Base-by-base conservation (phyloP, 257 asterid genomes). In the Vinca minor region DNA sequence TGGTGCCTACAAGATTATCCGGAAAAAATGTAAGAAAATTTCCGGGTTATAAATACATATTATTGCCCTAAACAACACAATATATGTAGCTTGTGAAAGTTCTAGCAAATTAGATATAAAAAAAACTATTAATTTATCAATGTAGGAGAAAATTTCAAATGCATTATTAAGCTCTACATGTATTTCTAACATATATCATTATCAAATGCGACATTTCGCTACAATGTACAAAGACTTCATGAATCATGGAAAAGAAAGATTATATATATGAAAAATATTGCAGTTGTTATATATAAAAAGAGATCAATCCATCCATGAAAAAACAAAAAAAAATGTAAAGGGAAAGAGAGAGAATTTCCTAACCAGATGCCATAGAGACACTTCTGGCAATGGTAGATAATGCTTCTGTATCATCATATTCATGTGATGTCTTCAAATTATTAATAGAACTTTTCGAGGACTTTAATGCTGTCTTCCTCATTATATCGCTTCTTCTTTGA, bases 321-420 rank as follows among this genome's bases (percentile, higher is more conserved):
- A 15, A 53, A 12, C 59, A 63, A 34, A 63, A 10, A 20, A 0
- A 42, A 8, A 61, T 32, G 17, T 46, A 20, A 26, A n/a, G 31
- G 34, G 23, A 36, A 5, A 59, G 47, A 26, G 11, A 18, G n/a
- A 26, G 34, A 1, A 29, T 8, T 8, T 34, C 38, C 83, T 72
- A 44, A 88, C 95, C 93, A 31, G 87, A 56, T 61, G 74, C 79
- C 88, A 91, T 72, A 5, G 95, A 79, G 56, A 78, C 38, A 69
- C 95, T 86, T 70, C 95, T 78, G 57, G 72, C 61, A 59, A 84
- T 79, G 38, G 85, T 13, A 10, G 84, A 69, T 9, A 80, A 54
- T 0, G 79, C 77, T 25, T 74, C 85, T 15, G 68, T 62, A 42
- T 81, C 85, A 45, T 83, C 84, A 50, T 72, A 71, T 66, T 70